Conservation (phyloP, 768 basidiomycete species). For the Leucocoprinus birnbaumii region DNA sequence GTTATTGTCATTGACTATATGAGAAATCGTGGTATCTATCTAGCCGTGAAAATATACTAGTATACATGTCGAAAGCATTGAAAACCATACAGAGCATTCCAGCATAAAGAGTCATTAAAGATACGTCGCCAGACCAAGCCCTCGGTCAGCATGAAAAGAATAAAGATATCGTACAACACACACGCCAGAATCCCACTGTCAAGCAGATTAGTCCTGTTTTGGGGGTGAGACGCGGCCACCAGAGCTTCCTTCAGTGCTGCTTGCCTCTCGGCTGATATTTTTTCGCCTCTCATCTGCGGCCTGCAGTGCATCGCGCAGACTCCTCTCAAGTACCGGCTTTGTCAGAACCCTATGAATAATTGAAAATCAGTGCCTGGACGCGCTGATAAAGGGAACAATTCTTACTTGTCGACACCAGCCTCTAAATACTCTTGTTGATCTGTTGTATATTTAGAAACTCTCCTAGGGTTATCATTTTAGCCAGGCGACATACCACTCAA, state of each 20-base stretch:
- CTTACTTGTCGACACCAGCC: slow-evolving; percentile 75
- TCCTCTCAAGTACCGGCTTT: slow-evolving; percentile 74
- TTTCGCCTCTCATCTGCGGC: slow-evolving; percentile 46
- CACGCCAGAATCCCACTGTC: slow-evolving; percentile 4
- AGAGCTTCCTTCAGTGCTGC: slow-evolving; percentile 5
- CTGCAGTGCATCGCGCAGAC: slow-evolving; percentile 41
- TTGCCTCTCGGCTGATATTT: slow-evolving; percentile 15
- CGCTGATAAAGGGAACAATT: slow-evolving; percentile 10
- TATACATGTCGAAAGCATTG: slow-evolving; percentile 1
- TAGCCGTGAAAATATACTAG: neutral
- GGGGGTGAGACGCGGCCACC: slow-evolving; percentile 1
- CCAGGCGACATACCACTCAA: slow-evolving; percentile 35
- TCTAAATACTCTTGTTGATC: slow-evolving; percentile 77
- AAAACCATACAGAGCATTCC: neutral
- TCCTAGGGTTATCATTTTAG: slow-evolving; percentile 3
- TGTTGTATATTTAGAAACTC: slow-evolving; percentile 23
- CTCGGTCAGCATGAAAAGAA: neutral
- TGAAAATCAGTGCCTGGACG: slow-evolving; percentile 10
- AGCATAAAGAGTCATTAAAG: neutral
- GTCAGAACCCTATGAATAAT: slow-evolving; percentile 64
- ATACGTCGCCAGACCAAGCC: neutral
- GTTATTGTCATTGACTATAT: neutral
- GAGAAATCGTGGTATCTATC: neutral
- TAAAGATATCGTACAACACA: slow-evolving; percentile 10
- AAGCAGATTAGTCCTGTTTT: neutral